Base-by-base conservation (phyloP, 768 basidiomycete species). In the Lactarius indigo region DNA sequence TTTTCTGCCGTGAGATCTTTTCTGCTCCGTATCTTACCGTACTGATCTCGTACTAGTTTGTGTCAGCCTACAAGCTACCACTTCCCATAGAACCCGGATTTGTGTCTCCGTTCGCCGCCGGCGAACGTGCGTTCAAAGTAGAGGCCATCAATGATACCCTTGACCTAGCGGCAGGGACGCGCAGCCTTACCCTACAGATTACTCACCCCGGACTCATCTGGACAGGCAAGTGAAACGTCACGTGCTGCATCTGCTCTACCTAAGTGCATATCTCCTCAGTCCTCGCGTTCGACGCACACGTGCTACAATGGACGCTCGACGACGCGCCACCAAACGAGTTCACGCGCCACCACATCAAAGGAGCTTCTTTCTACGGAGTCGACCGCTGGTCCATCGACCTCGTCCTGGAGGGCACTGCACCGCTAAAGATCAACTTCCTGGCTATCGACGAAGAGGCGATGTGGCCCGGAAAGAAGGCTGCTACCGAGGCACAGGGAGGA, bases 231-330 rank as follows among this genome's bases (percentile, higher is more conserved):
- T 73, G 10, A 12, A 23, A 64, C 52, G 4, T 13, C n/a, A 18
- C 41, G 42, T 35, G 26, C 15, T 65, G 13, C 33, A 58, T 42
- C 64, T 37, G 52, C 35, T 39, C 58, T 47, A 55, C 15, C 26
- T 31, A 42, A 5, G 13, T 59, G 63, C 17, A 39, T 57, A 39
- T 15, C 37, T 62, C 62, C 63, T 50, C 71, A 86, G 94, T 91
- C 5, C 83, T 98, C 62, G 90, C 94, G 0, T 97, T 98, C 73
- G 91, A 96, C 58, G 96, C 93, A 0, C 89, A 96, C 66, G 92
- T 98, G 17, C 75, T 96, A 9, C 77, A 84, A 61, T 98, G 96
- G 96, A 87, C 85, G 18, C 80, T 95, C 42, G 90, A 93, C 69
- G 80, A 87, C 68, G 84, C 86, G 63, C 94, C 96, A 1, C 92